Conservation (phyloP, 345 rosid genomes). For the Eucalyptus regnans region DNA sequence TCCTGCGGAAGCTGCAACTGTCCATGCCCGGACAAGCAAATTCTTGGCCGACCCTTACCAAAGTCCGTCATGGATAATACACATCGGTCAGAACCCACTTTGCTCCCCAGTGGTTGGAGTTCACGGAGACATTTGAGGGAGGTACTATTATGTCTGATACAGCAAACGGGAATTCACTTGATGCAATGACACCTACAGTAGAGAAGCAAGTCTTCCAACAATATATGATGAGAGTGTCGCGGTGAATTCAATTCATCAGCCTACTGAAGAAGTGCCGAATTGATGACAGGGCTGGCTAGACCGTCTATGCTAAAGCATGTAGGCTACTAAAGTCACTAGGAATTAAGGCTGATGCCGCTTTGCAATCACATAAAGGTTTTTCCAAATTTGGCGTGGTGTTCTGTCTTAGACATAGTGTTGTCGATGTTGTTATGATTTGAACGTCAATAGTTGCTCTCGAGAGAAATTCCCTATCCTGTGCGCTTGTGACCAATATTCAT, state of each 20-base stretch:
- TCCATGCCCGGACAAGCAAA: background rate
- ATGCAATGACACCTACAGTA: background rate
- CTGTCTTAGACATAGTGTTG: background rate
- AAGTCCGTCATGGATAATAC: fast-evolving
- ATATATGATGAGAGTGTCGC: background rate
- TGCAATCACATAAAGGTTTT: background rate
- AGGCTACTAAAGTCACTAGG: background rate
- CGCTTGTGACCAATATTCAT: background rate
- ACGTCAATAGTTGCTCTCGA: background rate
- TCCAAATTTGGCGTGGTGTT: background rate
- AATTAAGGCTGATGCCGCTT: background rate
- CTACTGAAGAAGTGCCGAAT: background rate
- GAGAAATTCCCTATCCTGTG: background rate
- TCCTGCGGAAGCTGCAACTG: background rate
- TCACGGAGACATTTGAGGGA: background rate
- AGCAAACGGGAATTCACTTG: background rate
- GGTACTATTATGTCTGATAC: background rate
- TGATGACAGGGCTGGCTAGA: background rate
- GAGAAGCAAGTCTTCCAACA: background rate
- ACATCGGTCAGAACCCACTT: background rate
- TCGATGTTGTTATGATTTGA: background rate
- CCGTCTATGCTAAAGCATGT: background rate
- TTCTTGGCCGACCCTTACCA: background rate
- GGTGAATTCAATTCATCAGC: background rate
- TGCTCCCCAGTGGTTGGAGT: background rate